A percentile compares a stretch with the other conserved stretches of the same genome.
Conservation (phyloP, 345 rosid genomes). For the Nephelium lappaceum region DNA sequence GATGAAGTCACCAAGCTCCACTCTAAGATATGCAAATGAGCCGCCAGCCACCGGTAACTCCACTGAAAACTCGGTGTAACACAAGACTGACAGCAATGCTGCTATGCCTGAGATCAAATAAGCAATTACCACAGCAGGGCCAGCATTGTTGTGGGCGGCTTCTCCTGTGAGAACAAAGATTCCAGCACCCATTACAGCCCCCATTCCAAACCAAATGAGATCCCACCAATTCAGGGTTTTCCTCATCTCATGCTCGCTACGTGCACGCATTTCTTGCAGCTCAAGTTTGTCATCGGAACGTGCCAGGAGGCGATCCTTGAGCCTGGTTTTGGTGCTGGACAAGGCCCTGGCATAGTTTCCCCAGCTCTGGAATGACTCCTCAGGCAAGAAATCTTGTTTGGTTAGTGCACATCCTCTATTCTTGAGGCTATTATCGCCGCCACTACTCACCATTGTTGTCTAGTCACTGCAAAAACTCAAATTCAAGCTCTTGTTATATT, state of each 20-base stretch:
- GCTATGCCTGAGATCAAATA: slow-evolving; percentile 50
- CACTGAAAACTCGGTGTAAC: slow-evolving; percentile 58
- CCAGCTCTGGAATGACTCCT: slow-evolving; percentile 65
- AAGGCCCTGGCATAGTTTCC: slow-evolving; percentile 50
- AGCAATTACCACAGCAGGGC: slow-evolving; percentile 57
- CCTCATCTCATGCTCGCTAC: slow-evolving; percentile 64
- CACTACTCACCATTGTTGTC: slow-evolving; percentile 24
- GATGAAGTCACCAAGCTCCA: slow-evolving; percentile 80
- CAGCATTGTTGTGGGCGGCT: slow-evolving; percentile 51
- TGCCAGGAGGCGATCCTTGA: slow-evolving; percentile 55
- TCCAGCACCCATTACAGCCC: slow-evolving; percentile 64
- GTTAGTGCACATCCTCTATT: slow-evolving; percentile 33
- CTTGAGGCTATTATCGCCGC: slow-evolving; percentile 14
- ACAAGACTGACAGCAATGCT: slow-evolving; percentile 54
- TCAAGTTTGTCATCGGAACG: slow-evolving; percentile 54
- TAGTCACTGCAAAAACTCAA: not conserved
- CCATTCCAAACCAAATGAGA: slow-evolving; percentile 65
- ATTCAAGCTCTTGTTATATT: not conserved
- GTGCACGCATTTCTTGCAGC: slow-evolving; percentile 45
- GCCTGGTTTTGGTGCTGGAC: slow-evolving; percentile 48
- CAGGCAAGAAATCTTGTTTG: slow-evolving; percentile 61
- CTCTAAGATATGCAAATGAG: slow-evolving; percentile 60
- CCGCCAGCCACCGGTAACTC: slow-evolving; percentile 69
- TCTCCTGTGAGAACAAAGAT: slow-evolving; percentile 69
- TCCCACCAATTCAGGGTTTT: slow-evolving; percentile 69